Evolutionary conservation across 2,329 filamentous ascomycete species (phyloP).

Genomic region (Exophiala sp.): DNA sequence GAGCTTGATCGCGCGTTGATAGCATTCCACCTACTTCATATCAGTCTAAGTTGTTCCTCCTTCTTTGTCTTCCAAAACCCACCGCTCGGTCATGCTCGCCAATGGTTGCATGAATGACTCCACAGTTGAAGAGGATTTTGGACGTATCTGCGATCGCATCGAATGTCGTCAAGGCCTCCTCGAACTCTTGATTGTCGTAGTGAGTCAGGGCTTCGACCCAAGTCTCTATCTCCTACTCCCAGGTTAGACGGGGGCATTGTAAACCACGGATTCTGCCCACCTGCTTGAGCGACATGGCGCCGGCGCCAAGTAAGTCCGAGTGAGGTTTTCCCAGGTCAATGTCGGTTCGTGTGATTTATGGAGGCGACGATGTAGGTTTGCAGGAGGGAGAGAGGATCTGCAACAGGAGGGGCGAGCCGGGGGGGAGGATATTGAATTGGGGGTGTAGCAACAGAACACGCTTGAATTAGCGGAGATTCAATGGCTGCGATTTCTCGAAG

Average conservation of each 20-base stretch:
- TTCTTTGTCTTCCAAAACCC: slow-evolving; percentile 26
- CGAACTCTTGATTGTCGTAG: slow-evolving; percentile 98
- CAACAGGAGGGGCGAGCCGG: slow-evolving; percentile 15
- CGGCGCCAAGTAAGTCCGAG: slow-evolving; percentile 11
- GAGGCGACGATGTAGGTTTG: slow-evolving; percentile 7
- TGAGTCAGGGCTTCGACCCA: slow-evolving; percentile 87
- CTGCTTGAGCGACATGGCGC: slow-evolving; percentile 32
- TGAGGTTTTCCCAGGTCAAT: slow-evolving; percentile 11
- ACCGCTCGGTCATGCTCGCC: slow-evolving; percentile 95
- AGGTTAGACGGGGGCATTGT: neutral
- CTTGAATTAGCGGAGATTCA: slow-evolving; percentile 5
- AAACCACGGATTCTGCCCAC: slow-evolving; percentile 7
- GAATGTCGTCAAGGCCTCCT: slow-evolving; percentile 77
- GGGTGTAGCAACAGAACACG: slow-evolving; percentile 14
- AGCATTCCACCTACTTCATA: slow-evolving; percentile 73
- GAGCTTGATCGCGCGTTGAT: slow-evolving; percentile 81
- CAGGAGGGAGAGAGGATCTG: slow-evolving; percentile 9
- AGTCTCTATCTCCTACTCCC: slow-evolving; percentile 87
- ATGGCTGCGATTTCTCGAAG: slow-evolving; percentile 11
- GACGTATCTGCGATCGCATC: slow-evolving; percentile 87
- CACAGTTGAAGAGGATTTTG: slow-evolving; percentile 97
- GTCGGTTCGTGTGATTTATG: slow-evolving; percentile 8
- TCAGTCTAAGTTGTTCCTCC: slow-evolving; percentile 14
- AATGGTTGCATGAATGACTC: slow-evolving; percentile 92
- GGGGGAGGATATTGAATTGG: slow-evolving; percentile 22